Evolutionary conservation across 805 yeast genomes (phyloP).

Genomic region (Suhomyces pyralidae): DNA sequence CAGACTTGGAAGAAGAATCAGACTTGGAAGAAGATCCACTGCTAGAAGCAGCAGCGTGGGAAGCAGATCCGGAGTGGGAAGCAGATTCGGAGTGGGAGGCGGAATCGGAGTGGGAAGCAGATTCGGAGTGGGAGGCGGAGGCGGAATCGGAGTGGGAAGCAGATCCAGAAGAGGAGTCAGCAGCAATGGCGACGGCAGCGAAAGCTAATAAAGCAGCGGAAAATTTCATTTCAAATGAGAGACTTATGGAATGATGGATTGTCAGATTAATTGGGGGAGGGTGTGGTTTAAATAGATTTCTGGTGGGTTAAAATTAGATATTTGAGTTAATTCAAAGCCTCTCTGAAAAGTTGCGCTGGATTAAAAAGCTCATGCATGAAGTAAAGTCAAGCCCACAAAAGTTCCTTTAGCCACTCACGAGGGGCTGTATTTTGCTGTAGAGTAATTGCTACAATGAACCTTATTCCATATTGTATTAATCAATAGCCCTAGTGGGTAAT

Average conservation of each 20-base stretch:
- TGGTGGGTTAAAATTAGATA: not conserved
- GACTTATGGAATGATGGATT: not conserved
- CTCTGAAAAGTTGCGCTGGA: not conserved
- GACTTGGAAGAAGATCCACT: slow-evolving; percentile 12
- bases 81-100: slow-evolving; percentile 10
- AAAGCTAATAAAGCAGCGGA: slow-evolving; percentile 7
- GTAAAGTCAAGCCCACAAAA: not conserved
- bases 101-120: slow-evolving; percentile 11
- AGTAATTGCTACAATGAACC: not conserved
- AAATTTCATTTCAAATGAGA: slow-evolving; percentile 12
- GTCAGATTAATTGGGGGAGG: not conserved
- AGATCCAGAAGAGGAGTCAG: slow-evolving; percentile 9
- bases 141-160: slow-evolving; percentile 11
- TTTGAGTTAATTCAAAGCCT: not conserved
- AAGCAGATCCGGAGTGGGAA: slow-evolving; percentile 10
- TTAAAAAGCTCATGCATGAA: not conserved
- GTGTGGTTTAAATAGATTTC: not conserved
- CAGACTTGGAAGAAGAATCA: slow-evolving; percentile 13
- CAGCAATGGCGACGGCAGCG: slow-evolving; percentile 10
- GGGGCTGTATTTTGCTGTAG: not conserved
- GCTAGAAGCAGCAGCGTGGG: slow-evolving; percentile 8
- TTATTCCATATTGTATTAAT: not conserved
- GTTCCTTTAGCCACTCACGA: not conserved
- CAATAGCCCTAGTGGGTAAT: not conserved
- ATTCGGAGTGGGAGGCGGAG: slow-evolving; percentile 12